Percentiles rank a stretch among this genome's conserved stretches.
These are phyloP conservation scores for Eucalyptus dawsonii DNA, from an alignment of 345 rosid species.

Conservation along the genomic window DNA sequence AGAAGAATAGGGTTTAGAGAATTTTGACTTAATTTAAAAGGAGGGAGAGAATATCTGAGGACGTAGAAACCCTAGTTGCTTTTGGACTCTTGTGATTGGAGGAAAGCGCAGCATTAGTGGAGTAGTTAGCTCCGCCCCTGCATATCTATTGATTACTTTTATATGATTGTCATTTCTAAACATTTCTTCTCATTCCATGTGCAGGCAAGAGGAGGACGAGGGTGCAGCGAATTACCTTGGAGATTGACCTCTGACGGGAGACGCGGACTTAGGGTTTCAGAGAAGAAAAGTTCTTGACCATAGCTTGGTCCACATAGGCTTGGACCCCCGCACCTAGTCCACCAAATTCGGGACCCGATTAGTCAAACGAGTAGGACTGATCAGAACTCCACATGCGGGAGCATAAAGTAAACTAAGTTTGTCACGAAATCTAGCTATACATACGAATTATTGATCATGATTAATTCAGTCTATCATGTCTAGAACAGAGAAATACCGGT, in stretches of 20 bases:
- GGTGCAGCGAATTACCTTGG: not conserved
- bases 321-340: not conserved
- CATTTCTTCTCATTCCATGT: not conserved
- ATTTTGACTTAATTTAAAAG: not conserved
- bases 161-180: not conserved
- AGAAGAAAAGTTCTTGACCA: not conserved
- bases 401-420: not conserved
- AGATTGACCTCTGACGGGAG: not conserved
- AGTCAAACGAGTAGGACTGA: not conserved
- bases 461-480: not conserved
- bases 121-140: not conserved
- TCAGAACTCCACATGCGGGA: not conserved
- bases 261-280: not conserved
- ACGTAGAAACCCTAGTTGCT: not conserved
- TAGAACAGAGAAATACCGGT: not conserved
- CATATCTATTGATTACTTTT: not conserved
- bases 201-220: not conserved
- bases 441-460: not conserved
- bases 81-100: not conserved
- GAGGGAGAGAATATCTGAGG: not conserved
- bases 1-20: not conserved
- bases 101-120: not conserved
- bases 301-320: not conserved
- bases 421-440: not conserved
- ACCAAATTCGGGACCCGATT: not conserved